phyloP scores from a whole-genome alignment of 495 filamentous ascomycete species.

The Penicillium chermesinum region DNA sequence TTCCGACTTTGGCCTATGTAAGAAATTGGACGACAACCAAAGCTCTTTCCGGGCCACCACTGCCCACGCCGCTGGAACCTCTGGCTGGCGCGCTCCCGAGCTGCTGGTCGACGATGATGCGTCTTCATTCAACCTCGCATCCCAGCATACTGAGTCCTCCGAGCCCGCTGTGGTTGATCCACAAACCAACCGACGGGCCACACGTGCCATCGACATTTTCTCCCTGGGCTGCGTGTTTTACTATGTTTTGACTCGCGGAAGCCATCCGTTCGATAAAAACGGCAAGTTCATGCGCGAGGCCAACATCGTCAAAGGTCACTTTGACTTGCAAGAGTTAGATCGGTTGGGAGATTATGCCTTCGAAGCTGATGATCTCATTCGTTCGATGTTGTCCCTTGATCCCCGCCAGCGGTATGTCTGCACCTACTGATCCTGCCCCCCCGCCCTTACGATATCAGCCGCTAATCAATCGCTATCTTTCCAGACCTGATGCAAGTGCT shows the following conservation, averaged over 20 bases:
- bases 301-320: conserved; percentile 86
- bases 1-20: conserved; percentile 96
- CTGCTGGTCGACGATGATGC: conserved; percentile 75
- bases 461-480: neutral
- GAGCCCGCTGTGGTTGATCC: conserved; percentile 58
- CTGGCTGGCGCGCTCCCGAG: conserved; percentile 94
- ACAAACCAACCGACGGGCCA: conserved; percentile 72
- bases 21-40: conserved; percentile 93
- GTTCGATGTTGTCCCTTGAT: conserved; percentile 71
- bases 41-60: conserved; percentile 94
- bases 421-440: neutral
- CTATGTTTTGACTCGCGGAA: conserved; percentile 85
- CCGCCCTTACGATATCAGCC: neutral
- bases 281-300: conserved; percentile 92
- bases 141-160: conserved; percentile 47
- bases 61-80: conserved; percentile 86
- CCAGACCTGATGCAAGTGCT: conserved; percentile 60
- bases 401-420: conserved; percentile 56
- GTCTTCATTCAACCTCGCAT: conserved; percentile 26
- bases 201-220: conserved; percentile 94
- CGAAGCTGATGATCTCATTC: conserved; percentile 81
- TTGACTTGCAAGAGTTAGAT: conserved; percentile 65
- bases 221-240: conserved; percentile 94
- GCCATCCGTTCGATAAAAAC: conserved; percentile 91
- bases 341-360: conserved; percentile 73